phyloP scores from a whole-genome alignment of 257 asterid species.

The Nicotiana paniculata region DNA sequence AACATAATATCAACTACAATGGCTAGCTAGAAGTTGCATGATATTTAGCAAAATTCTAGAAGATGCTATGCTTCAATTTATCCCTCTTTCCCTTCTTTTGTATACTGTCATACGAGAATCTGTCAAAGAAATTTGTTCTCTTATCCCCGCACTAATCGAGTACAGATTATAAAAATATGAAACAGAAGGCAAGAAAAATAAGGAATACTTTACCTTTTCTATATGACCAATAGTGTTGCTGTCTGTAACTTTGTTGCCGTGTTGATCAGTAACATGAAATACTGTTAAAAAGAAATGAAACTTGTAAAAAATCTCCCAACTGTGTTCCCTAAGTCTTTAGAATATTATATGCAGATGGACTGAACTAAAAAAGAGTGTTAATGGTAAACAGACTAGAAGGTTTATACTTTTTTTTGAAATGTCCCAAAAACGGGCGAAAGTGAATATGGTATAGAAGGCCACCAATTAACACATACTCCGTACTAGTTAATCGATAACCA shows the following conservation, averaged over 20 bases:
- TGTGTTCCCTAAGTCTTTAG: neutral
- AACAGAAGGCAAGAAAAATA: slow-evolving; percentile 1
- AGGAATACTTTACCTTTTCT: slow-evolving; percentile 56
- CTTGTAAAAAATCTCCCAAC: neutral
- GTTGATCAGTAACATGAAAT: slow-evolving; percentile 92
- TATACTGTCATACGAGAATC: neutral
- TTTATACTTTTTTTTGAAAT: neutral
- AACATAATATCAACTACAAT: neutral
- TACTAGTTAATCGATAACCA: neutral
- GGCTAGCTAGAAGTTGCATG: neutral
- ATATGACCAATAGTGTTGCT: slow-evolving; percentile 58
- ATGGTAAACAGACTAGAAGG: neutral
- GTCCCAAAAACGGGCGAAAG: neutral
- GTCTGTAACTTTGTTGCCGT: slow-evolving; percentile 76
- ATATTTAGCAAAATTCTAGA: neutral
- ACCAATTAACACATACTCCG: neutral
- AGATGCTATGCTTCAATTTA: neutral
- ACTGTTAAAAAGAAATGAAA: slow-evolving; percentile 42
- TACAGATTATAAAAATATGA: neutral
- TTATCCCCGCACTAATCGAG: neutral
- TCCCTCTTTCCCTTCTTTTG: slow-evolving; percentile 7
- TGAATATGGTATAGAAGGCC: neutral
- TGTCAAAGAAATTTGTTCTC: neutral
- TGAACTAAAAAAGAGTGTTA: neutral
- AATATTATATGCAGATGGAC: neutral